These are phyloP conservation scores for Penicillium brevicompactum DNA, from an alignment of 2,329 filamentous ascomycete species.

Conservation along the genomic window DNA sequence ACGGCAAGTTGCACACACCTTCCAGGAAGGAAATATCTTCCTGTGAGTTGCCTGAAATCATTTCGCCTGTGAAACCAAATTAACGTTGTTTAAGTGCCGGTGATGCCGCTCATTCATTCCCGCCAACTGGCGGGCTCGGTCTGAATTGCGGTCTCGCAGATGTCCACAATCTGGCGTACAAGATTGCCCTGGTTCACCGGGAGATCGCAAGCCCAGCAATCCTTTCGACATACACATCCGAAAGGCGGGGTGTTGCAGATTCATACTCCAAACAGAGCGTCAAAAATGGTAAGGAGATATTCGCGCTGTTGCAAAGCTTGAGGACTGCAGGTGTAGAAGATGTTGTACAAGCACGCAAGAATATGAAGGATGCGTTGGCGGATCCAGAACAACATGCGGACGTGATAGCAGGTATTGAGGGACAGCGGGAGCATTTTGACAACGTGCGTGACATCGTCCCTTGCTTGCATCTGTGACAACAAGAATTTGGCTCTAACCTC, in stretches of 20 bases:
- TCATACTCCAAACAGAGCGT: constrained; percentile 47
- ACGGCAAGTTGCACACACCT: constrained; percentile 44
- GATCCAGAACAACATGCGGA: constrained; percentile 5
- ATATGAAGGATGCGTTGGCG: constrained; percentile 4
- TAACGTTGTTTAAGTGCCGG: constrained; percentile 41
- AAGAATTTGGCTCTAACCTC: not conserved
- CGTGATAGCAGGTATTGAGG: constrained; percentile 31
- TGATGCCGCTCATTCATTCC: constrained; percentile 59
- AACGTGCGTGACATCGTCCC: constrained; percentile 24
- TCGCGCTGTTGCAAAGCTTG: constrained; percentile 42
- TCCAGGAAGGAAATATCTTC: constrained; percentile 40
- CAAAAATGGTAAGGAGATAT: constrained; percentile 49
- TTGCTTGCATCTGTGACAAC: too few relatives aligned
- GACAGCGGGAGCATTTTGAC: constrained; percentile 47
- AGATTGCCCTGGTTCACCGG: constrained; percentile 42
- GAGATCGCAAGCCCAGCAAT: constrained; percentile 27
- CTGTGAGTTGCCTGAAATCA: constrained; percentile 29
- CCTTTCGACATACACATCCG: constrained; percentile 42
- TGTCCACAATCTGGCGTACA: constrained; percentile 52
- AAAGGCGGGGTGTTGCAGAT: constrained; percentile 42
- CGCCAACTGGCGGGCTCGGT: constrained; percentile 56
- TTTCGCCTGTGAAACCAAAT: not conserved
- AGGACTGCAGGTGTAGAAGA: constrained; percentile 33
- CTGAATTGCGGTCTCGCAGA: constrained; percentile 58
- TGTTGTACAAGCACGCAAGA: constrained; percentile 1